phyloP scores from a whole-genome alignment of 306 rosid genomes.

The Nissolia schottii region DNA sequence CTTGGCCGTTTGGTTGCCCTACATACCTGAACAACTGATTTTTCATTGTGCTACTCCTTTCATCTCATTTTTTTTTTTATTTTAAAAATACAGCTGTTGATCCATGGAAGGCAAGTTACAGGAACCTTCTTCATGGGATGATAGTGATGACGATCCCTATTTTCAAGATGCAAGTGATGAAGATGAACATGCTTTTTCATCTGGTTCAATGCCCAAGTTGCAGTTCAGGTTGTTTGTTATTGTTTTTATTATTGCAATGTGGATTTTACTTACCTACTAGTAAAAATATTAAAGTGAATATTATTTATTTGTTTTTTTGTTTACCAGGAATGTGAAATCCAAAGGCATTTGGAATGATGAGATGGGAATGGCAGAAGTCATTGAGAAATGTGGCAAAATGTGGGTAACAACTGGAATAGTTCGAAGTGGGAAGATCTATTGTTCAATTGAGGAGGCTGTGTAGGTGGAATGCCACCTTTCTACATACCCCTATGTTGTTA shows the following conservation, averaged over 20 bases:
- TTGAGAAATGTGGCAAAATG: too few relatives aligned
- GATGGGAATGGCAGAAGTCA: too few relatives aligned
- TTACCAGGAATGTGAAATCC: conserved; percentile 45
- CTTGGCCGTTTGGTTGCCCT: too few relatives aligned
- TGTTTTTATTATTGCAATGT: too few relatives aligned
- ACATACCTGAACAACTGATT: too few relatives aligned
- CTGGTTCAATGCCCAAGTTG: conserved; percentile 43
- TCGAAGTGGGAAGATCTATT: conserved; percentile 48
- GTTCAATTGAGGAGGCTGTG: conserved; percentile 72
- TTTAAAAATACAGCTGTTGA: background rate
- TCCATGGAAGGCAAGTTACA: conserved; percentile 30
- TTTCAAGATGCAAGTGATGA: conserved; percentile 42
- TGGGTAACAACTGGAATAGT: too few relatives aligned
- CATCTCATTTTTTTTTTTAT: too few relatives aligned
- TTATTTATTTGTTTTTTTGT: background rate
- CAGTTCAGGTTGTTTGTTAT: conserved; percentile 53
- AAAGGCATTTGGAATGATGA: conserved; percentile 57
- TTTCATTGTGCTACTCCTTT: too few relatives aligned
- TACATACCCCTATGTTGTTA: background rate
- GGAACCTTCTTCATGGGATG: conserved; percentile 35
- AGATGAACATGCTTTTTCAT: conserved; percentile 33
- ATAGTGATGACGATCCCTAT: conserved; percentile 29
- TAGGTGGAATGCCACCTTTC: conserved; percentile 41
- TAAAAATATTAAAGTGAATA: background rate
- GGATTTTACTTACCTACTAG: background rate